These are phyloP conservation scores for Amorphotheca resinae DNA, from an alignment of 495 filamentous ascomycete species.

Conservation along the genomic window DNA sequence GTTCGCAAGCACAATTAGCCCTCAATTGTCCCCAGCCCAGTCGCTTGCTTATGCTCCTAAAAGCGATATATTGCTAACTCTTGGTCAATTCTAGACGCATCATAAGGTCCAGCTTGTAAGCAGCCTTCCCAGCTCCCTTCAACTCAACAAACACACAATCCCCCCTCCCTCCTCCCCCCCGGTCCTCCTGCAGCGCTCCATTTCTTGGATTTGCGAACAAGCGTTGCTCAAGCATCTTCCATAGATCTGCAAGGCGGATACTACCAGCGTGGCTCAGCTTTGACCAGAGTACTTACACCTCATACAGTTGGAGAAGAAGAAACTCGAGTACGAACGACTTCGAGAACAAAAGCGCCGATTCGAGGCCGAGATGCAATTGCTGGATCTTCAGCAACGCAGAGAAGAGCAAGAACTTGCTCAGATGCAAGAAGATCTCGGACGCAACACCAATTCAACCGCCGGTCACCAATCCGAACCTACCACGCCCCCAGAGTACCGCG, in stretches of 20 bases:
- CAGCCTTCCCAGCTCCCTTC: conserved; percentile 1
- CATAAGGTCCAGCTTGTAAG: conserved; percentile 35
- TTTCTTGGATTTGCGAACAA: neutral
- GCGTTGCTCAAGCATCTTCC: neutral
- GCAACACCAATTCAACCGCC: conserved; percentile 34
- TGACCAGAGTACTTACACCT: conserved; percentile 18
- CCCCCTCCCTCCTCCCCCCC: neutral
- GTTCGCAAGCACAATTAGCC: too few relatives aligned
- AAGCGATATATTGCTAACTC: conserved; percentile 8
- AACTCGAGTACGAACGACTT: conserved; percentile 72
- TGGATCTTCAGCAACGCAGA: conserved; percentile 68
- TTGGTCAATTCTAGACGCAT: conserved; percentile 21
- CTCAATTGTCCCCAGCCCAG: neutral
- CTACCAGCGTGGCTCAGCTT: neutral
- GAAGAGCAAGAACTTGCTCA: conserved; percentile 73
- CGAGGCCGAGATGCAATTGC: conserved; percentile 73
- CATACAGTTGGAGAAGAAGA: conserved; percentile 79
- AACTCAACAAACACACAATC: neutral
- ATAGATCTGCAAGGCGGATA: neutral
- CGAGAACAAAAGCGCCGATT: conserved; percentile 74
- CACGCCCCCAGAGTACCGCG: conserved; percentile 88
- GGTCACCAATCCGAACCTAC: conserved; percentile 87
- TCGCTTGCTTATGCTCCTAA: too few relatives aligned
- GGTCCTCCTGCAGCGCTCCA: neutral
- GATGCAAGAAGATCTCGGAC: conserved; percentile 63